Base-by-base conservation (phyloP, 768 basidiomycete genomes). In the Chlorophyllum brunneum region DNA sequence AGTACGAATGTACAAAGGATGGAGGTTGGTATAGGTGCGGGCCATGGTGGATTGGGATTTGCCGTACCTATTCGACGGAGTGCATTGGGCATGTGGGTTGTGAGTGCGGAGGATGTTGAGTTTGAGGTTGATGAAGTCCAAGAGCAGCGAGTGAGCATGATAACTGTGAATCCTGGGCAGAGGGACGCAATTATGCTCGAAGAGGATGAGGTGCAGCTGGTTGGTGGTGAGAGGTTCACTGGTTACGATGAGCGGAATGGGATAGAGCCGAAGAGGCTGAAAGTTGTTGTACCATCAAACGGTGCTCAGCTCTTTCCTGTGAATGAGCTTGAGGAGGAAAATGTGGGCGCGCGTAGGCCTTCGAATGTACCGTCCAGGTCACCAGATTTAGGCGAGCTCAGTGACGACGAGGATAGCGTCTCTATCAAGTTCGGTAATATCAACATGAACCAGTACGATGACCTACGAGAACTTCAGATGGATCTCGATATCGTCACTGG, bases 301-400 rank as follows among this genome's bases (percentile, higher is more conserved):
- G 37, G 51, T 5, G 26, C 29, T 13, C 51, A 53, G 18, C 55
- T 76, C 33, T 73, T 75, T 60, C 71, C 75, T 9, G 75, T 77
- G 18, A 70, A 63, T 42, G 76, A 76, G 49, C 69, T 69, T 49
- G 64, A 62, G 13, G 70, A 68, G 33, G 67, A 64, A 4, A 61
- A 63, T 37, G 54, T 54, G 11, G 37, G 23, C 11, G 13, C 31
- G 11, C 29, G 20, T 16, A 16, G 13, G 8, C 26, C 31, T 29
- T 16, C 24, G 5, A 23, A 9, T 37, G 10, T 38, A 7, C 30
- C 29, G 34, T 37, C 40, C 11, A 26, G 27, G 18, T 18, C 27
- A 16, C 27, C 29, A 15, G 30, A 39, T n/a, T 31, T 29, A 7
- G 16, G 27, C 2, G 61, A 61, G 30, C 58, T 58, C 29, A 56